phyloP scores from a whole-genome alignment of 257 asterid genomes.

The Datura wrightii region DNA sequence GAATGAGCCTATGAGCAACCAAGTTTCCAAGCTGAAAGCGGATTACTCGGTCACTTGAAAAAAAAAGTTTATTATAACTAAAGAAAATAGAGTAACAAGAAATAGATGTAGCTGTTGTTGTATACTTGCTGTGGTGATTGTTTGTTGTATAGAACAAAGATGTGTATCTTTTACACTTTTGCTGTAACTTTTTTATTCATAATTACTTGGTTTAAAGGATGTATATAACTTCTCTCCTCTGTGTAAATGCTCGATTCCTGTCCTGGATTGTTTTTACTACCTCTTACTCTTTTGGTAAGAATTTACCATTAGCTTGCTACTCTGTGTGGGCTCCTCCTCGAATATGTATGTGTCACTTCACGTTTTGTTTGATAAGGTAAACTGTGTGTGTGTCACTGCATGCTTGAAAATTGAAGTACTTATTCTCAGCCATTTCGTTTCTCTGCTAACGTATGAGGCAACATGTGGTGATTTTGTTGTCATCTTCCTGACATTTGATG shows the following conservation, averaged over 20 bases:
- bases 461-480: conserved; percentile 10
- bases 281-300: background rate
- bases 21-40: background rate
- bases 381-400: no score
- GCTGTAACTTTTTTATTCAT: background rate
- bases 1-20: background rate
- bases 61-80: background rate
- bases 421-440: background rate
- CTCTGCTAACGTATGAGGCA: background rate
- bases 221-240: background rate
- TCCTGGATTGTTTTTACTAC: background rate
- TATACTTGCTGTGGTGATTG: background rate
- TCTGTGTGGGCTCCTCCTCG: background rate
- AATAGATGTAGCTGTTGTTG: background rate
- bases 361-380: no score
- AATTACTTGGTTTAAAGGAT: conserved; percentile 1
- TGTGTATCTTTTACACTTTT: background rate
- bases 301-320: background rate
- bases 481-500: background rate
- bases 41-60: background rate
- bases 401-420: background rate
- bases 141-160: background rate
- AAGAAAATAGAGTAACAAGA: background rate
- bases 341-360: background rate
- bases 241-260: background rate